Base-by-base conservation (phyloP, 768 basidiomycete genomes). In the Fomitopsis pulvina region DNA sequence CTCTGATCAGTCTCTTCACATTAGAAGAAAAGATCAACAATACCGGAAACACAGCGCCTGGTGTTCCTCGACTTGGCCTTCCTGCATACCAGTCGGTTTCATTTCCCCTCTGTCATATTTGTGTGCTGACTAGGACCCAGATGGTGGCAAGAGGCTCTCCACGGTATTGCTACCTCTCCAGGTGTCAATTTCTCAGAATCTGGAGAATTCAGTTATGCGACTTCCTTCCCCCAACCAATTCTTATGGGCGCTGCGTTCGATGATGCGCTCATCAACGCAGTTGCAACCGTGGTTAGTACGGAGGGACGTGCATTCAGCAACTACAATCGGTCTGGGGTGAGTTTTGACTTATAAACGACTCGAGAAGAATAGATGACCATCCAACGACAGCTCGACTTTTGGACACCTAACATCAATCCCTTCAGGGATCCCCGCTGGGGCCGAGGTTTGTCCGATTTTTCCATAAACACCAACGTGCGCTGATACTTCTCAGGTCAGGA, bases 361-460 rank as follows among this genome's bases (percentile, higher is more conserved):
- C 16, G 46, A 37, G 46, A 25, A 25, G n/a, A 34, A 37, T 24
- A 11, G 41, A 26, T 48, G 29, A 50, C 48, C 29, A 28, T 4
- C 22, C 10, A 5, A 14, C 20, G 21, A 20, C 14, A 41, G 37
- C 61, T 80, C 27, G 76, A 79, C 60, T 80, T 70, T 59, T 81
- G 73, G 59, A 79, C 80, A 0, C 80, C 79, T 4, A 81, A 81
- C 52, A 64, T 67, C 32, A 65, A 64, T 51, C 62, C 79, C 0
- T 81, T 81, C 70, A 79, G 73, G 50, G 80, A 82, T 52, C 79
- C 80, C 38, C 77, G 79, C 11, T 81, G 80, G 79, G 79, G 79
- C 5, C 68, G 79, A 40, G 79, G 47, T 48, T 39, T 5, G 10
- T 29, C 18, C 37, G 21, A 18, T 38, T 26, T 40, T 7, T 39